Evolutionary conservation across 1,284 basidiomycete species (phyloP).

Genomic region (Heterobasidion irregulare): DNA sequence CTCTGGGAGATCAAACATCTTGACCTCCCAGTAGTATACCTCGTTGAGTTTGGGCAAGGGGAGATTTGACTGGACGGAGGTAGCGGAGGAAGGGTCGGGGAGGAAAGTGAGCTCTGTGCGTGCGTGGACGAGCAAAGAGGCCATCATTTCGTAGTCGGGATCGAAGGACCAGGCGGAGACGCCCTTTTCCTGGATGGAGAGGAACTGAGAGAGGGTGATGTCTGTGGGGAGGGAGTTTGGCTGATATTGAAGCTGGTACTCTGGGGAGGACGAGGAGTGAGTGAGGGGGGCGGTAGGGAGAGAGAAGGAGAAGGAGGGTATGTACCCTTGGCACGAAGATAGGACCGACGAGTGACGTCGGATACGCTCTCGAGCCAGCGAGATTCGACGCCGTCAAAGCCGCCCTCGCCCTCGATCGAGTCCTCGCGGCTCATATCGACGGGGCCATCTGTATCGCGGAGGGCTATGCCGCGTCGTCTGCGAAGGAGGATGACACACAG

Average conservation of each 20-base stretch:
- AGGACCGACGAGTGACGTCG: constrained; percentile 64
- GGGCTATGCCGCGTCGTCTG: constrained; percentile 71
- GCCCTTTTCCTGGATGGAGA: constrained; percentile 96
- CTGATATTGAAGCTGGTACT: constrained; percentile 85
- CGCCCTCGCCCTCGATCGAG: constrained; percentile 83
- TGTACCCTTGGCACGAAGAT: constrained; percentile 84
- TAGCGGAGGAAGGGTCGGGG: constrained; percentile 87
- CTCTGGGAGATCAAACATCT: constrained; percentile 91
- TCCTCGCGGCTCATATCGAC: constrained; percentile 91
- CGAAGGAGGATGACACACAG: constrained; percentile 81
- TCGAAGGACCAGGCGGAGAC: constrained; percentile 98
- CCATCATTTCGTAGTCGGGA: constrained; percentile 91
- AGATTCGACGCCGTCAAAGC: constrained; percentile 84
- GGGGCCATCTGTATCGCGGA: constrained; percentile 87
- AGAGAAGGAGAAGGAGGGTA: constrained; percentile 4
- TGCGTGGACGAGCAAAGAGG: constrained; percentile 84
- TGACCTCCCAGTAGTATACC: constrained; percentile 97
- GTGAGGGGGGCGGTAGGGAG: not conserved
- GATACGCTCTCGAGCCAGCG: constrained; percentile 87
- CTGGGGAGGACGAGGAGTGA: constrained; percentile 31
- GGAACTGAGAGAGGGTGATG: constrained; percentile 93
- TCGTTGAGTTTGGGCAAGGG: constrained; percentile 94
- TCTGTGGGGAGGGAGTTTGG: constrained; percentile 91
- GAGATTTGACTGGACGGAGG: constrained; percentile 90
- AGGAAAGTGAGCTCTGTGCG: constrained; percentile 95